Evolutionary conservation across 2,329 filamentous ascomycete species (phyloP), one percentile per base, ranked within the genome.

Genomic region (Berkeleyomyces rouxiae): DNA sequence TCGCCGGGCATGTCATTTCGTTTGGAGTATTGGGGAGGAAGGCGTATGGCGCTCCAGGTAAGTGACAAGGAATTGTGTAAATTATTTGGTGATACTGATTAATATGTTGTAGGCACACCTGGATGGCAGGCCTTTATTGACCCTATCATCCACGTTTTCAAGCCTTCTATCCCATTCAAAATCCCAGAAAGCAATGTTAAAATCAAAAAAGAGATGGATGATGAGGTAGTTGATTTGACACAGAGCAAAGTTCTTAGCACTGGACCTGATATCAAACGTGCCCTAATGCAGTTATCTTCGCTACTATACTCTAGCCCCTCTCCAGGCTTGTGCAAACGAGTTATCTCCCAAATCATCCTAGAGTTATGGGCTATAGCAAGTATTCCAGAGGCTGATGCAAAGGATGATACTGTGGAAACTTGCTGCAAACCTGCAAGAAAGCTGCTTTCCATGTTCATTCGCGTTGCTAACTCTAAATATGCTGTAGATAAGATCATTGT

Each of bases 1-100:
- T 78, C 9, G 80, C 82, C 9, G 77, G 81, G 0, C 83, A 83
- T 67, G 77, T 86, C 16, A 82, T 86, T 66, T 82, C 82, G 1
- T 85, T 82, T 68, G 85, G 86, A 0, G 82, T 89, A 16, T 70
- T 89, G 7, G 85, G 83, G 2, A 81, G 79, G 64, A 84, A 78
- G 67, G 75, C 79, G 36, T 82, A 78, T 59, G 86, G 86, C 9
- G 83, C 84, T 5, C 84, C 84, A 58, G 83, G 83, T 73, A 68
- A 62, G 47, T 63, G 23, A 5, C 59, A 16, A 3, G 16, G 5
- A 33, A 49, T 39, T 13, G 6, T 31, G 23, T 37, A 9, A 55
- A 16, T 37, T 37, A 9, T 7, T 44, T 3, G 13, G 51, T 6
- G 11, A 3, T 37, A 11, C 46, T 42, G 7, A 13, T 42, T 31